phyloP scores from a whole-genome alignment of 2,329 filamentous ascomycete genomes.

The Didymella arachidicola region DNA sequence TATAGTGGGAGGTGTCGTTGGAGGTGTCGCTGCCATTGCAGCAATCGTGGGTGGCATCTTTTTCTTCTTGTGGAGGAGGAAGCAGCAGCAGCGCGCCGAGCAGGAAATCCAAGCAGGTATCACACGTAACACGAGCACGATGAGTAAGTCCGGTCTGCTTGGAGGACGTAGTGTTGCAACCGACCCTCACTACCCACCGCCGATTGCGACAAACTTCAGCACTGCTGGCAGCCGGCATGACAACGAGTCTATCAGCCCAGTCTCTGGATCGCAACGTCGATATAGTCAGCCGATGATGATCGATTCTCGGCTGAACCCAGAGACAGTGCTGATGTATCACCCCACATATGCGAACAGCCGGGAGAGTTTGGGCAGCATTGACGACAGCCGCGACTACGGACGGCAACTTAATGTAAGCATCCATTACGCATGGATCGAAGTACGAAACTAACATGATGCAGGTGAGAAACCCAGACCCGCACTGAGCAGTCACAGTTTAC shows the following conservation, averaged over 20 bases:
- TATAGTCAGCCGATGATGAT: conserved; percentile 56
- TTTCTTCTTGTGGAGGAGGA: conserved; percentile 52
- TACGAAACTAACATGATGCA: conserved; percentile 25
- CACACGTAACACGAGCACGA: conserved; percentile 56
- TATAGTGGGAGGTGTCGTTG: conserved; percentile 58
- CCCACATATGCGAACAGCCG: conserved; percentile 49
- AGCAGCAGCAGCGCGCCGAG: conserved; percentile 31
- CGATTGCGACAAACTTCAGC: conserved; percentile 38
- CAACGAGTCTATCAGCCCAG: conserved; percentile 46
- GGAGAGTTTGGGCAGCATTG: conserved; percentile 56
- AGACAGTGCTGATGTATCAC: conserved; percentile 56
- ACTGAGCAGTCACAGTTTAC: conserved; percentile 13
- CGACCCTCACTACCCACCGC: conserved; percentile 36
- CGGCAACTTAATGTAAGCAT: conserved; percentile 55
- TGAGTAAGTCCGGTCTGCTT: conserved; percentile 58
- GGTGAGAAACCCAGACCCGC: conserved; percentile 47
- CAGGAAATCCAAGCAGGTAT: conserved; percentile 37
- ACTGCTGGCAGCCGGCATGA: conserved; percentile 42
- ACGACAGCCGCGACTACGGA: conserved; percentile 58
- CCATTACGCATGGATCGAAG: neutral
- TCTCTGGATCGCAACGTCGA: conserved; percentile 46
- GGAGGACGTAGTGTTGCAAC: conserved; percentile 23
- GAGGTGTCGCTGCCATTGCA: conserved; percentile 37
- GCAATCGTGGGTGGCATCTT: conserved; percentile 46
- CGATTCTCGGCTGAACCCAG: conserved; percentile 59